Base-by-base conservation (phyloP, 176 grass and related monocot genomes). In the Cenchrus fungigraminus region DNA sequence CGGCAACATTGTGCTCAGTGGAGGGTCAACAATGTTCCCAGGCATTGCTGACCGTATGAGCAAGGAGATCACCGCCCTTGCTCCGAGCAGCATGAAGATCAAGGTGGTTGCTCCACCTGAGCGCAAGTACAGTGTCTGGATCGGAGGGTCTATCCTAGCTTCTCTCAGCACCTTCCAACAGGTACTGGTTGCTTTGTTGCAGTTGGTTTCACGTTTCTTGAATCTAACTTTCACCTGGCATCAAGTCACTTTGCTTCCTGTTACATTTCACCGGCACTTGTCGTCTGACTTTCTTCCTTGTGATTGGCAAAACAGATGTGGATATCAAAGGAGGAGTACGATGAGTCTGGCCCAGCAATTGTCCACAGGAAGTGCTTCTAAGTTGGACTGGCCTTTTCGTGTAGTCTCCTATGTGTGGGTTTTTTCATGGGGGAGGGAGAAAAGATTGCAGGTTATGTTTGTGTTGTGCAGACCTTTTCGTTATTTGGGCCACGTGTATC, bases 161-260 rank as follows among this genome's bases (percentile, higher is more conserved):
- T 87, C 86, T 25, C 86, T 87, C 73, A 87, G 86, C 72, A 82
- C 86, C 15, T 87, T 87, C 86, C 86, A 87, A 51, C 86, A 86
- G 79, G 83, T 77, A 76, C 5, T 0, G 16, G 10, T 34, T 1
- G 15, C 0, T 3, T 37, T 42, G 12, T 71, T 60, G 6, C 20
- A 62, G 17, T 9, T 80, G 49, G 2, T 54, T 25, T 40, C 9
- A 6, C 32, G 57, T 78, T 28, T 57, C 8, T 62, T 62, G 42
- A 14, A 46, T 14, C 62, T 6, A 7, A 0, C 42, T 78, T 15
- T n/a, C 12, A 19, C 3, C 14, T 45, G 5, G 7, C 51, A 13
- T 3, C 29, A 58, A 58, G 16, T 45, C 34, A 22, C 17, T 42
- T 56, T 16, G 40, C 40, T 63, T 47, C 4, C 25, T 57, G 28